Base-by-base conservation (phyloP, 1,284 basidiomycete genomes). In the Ganoderma sinense region DNA sequence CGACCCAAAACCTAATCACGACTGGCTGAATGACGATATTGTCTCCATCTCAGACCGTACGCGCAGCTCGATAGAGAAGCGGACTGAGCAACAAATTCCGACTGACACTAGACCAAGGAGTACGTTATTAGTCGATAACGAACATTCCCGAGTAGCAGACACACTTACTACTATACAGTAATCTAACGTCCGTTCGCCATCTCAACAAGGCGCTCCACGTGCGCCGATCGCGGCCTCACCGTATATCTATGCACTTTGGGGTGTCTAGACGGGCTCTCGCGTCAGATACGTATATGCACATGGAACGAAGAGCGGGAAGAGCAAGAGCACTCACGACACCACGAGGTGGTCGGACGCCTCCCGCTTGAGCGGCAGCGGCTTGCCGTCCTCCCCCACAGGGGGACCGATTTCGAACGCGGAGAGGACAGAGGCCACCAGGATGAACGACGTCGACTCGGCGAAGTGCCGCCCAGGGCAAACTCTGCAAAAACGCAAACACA, bases 391-490 rank as follows among this genome's bases (percentile, higher is more conserved):
- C 41, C 59, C 61, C 6, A 60, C 36, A 0, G 65, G 69, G 1
- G 61, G 60, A 1, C 26, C 36, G 53, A 74, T 67, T 3, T 56
- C 40, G 33, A 72, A 68, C 4, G 65, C 41, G 26, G 64, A 56
- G 10, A 74, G 31, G 26, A 74, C 40, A 33, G 62, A 65, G 1
- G 73, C 66, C n/a, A 61, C 64, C 23, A 60, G 13, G 26, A 70
- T 70, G 67, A 72, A 72, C 5, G 72, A 61, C 3, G 53, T 60
- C 8, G 68, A 31, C 8, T 66, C 64, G 11, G 68, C 67, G 31
- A 72, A 56, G 29, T 59, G 18, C 13, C 45, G 66, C 4, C 73
- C 73, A 1, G 73, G 69, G 39, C 73, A 74, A 10, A 69, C 51
- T 20, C 71, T 72, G 48, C 2, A 36, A 4, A 20, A 8, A 10